These are phyloP conservation scores for Plectranthus barbatus DNA, from an alignment of 257 asterid species.

Conservation along the genomic window DNA sequence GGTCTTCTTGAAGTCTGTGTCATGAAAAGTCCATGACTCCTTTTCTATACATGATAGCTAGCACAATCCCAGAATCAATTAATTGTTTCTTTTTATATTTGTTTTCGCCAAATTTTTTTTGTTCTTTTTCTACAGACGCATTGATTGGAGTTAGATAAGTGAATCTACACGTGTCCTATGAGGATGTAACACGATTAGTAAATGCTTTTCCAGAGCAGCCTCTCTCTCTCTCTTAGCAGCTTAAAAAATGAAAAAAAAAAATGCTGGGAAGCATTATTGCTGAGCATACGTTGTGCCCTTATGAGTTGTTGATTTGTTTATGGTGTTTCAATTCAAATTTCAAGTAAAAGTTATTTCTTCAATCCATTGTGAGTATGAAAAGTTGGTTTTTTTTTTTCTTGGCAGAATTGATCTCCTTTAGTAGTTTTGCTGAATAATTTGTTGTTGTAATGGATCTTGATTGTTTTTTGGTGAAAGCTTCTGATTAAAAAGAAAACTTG, in stretches of 20 bases:
- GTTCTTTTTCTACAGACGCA: conserved; percentile 24
- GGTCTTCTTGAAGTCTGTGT: conserved; percentile 30
- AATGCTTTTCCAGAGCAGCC: conserved; percentile 33
- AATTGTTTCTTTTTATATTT: not conserved
- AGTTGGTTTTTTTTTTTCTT: conserved; percentile 22
- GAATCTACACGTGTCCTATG: conserved; percentile 73
- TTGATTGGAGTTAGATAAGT: conserved; percentile 78
- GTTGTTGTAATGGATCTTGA: conserved; percentile 35
- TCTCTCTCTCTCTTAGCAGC: conserved; percentile 6
- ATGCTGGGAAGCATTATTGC: conserved; percentile 12
- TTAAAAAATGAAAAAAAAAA: conserved; percentile 5
- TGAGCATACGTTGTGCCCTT: conserved; percentile 13
- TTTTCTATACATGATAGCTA: conserved; percentile 4
- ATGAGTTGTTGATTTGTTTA: conserved; percentile 18
- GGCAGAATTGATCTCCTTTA: conserved; percentile 9
- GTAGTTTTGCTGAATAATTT: not conserved
- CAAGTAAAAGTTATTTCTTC: conserved; percentile 31
- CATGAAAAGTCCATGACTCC: conserved; percentile 37
- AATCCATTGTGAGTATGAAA: not conserved
- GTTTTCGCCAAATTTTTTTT: conserved; percentile 12
- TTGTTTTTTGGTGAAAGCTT: conserved; percentile 24
- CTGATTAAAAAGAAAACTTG: conserved; percentile 15
- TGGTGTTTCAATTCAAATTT: conserved; percentile 12
- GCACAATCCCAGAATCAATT: conserved; percentile 2
- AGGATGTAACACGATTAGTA: conserved; percentile 21